phyloP scores from a whole-genome alignment of 805 yeast species.

The Suhomyces sp. region DNA sequence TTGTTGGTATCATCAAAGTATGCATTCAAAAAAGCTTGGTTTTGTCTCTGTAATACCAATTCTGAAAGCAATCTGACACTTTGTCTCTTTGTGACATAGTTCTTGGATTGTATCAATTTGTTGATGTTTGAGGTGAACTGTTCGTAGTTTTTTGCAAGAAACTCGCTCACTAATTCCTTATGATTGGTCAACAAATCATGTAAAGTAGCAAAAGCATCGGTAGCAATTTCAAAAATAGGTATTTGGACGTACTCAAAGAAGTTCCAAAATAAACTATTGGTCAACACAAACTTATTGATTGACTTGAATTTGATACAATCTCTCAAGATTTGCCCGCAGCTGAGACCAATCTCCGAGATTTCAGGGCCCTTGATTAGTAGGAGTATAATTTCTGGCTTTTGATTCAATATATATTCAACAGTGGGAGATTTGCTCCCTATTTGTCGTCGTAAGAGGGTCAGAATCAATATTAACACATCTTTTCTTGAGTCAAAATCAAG shows the following conservation, averaged over 20 bases:
- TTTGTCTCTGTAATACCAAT: constrained; percentile 66
- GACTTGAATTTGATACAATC: constrained; percentile 81
- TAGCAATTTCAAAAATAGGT: constrained; percentile 82
- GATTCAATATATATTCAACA: constrained; percentile 67
- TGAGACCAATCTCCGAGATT: constrained; percentile 64
- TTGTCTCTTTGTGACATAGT: constrained; percentile 92
- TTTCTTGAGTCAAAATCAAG: constrained; percentile 90
- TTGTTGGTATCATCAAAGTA: constrained; percentile 82
- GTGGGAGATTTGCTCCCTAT: constrained; percentile 79
- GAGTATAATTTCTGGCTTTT: constrained; percentile 62
- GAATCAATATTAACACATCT: constrained; percentile 70
- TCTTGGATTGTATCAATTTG: constrained; percentile 66
- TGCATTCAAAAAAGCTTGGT: constrained; percentile 66
- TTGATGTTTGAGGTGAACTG: constrained; percentile 63
- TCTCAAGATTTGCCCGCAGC: constrained; percentile 74
- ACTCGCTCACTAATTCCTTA: constrained; percentile 65
- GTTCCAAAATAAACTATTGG: constrained; percentile 70
- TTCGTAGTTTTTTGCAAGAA: constrained; percentile 57
- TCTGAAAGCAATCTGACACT: constrained; percentile 73
- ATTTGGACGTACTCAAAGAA: constrained; percentile 74
- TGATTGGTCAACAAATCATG: constrained; percentile 68
- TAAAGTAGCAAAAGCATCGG: constrained; percentile 81
- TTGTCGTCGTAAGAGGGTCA: constrained; percentile 73
- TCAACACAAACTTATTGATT: constrained; percentile 57
- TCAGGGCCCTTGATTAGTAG: constrained; percentile 72